These are phyloP conservation scores for Termitomyces sp. DNA, from an alignment of 768 basidiomycete genomes.

Conservation along the genomic window DNA sequence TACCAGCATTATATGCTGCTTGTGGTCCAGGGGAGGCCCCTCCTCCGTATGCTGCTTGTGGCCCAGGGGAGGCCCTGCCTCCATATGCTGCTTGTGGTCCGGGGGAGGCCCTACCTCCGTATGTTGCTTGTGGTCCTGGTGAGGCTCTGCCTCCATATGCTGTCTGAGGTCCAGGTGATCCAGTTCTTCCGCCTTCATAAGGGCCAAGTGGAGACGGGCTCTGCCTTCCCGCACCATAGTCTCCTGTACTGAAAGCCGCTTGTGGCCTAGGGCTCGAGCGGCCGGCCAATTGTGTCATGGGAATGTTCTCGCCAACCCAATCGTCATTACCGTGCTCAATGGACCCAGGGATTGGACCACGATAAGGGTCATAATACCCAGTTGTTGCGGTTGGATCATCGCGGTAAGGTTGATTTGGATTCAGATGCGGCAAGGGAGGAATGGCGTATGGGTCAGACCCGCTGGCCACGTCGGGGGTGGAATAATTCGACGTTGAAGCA, in stretches of 20 bases:
- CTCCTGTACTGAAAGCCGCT: constrained; percentile 24
- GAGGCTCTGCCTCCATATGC: constrained; percentile 30
- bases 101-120: constrained; percentile 29
- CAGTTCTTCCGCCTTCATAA: constrained; percentile 23
- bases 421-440: constrained; percentile 75
- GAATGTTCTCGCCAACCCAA: constrained; percentile 54
- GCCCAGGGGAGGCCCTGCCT: constrained; percentile 23
- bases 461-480: constrained; percentile 44
- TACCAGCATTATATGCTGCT: constrained; percentile 30
- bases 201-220: constrained; percentile 30
- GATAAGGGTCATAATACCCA: constrained; percentile 76
- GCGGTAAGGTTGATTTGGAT: constrained; percentile 70
- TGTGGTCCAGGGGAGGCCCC: constrained; percentile 33
- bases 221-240: constrained; percentile 27
- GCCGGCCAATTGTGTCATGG: constrained; percentile 63
- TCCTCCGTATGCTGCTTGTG: constrained; percentile 14
- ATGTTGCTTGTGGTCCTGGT: constrained; percentile 43
- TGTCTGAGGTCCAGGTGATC: constrained; percentile 41
- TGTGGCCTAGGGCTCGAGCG: constrained; percentile 33
- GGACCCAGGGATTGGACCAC: constrained; percentile 65
- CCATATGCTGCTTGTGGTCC: constrained; percentile 19
- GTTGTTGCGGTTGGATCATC: constrained; percentile 54
- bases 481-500: constrained; percentile 37
- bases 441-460: constrained; percentile 70
- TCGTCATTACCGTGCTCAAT: constrained; percentile 42